These are phyloP conservation scores for Termitomyces sp. DNA, from an alignment of 768 basidiomycete genomes.

Conservation along the genomic window DNA sequence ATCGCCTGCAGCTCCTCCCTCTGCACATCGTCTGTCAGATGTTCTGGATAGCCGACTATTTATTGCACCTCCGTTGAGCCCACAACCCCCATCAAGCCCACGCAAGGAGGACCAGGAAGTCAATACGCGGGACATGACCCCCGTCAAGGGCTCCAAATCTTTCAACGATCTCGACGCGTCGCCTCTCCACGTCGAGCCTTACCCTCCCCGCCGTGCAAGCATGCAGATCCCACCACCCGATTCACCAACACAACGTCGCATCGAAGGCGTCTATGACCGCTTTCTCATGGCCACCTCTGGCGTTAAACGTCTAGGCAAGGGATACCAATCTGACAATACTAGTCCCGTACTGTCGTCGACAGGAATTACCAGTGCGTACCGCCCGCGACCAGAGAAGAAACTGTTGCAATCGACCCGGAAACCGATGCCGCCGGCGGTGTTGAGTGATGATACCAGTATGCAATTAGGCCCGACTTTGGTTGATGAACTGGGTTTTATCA, in stretches of 20 bases:
- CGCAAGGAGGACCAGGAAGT: conserved; percentile 30
- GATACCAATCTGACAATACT: conserved; percentile 69
- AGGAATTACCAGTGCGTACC: conserved; percentile 5
- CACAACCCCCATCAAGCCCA: conserved; percentile 19
- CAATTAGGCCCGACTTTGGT: conserved; percentile 42
- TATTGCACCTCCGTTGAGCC: conserved; percentile 43
- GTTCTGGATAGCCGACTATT: conserved; percentile 68
- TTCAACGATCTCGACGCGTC: conserved; percentile 57
- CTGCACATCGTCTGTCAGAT: conserved; percentile 56
- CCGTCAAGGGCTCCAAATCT: conserved; percentile 25
- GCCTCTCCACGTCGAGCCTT: conserved; percentile 60
- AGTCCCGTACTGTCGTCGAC: conserved; percentile 27
- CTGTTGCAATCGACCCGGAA: conserved; percentile 45
- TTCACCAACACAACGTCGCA: conserved; percentile 51
- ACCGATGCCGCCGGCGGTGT: conserved; percentile 68
- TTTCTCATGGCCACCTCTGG: conserved; percentile 80
- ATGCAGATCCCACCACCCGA: conserved; percentile 34
- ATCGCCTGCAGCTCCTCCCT: conserved; percentile 31
- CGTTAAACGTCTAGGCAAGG: conserved; percentile 74
- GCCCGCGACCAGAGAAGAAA: conserved; percentile 28
- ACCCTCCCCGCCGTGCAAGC: conserved; percentile 40
- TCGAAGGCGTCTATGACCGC: conserved; percentile 77
- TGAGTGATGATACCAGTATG: conserved; percentile 44
- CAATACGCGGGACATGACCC: conserved; percentile 23
- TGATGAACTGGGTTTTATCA: conserved; percentile 62